Evolutionary conservation across 1,284 basidiomycete genomes (phyloP).

Genomic region (Lentinula novae-zelandiae): DNA sequence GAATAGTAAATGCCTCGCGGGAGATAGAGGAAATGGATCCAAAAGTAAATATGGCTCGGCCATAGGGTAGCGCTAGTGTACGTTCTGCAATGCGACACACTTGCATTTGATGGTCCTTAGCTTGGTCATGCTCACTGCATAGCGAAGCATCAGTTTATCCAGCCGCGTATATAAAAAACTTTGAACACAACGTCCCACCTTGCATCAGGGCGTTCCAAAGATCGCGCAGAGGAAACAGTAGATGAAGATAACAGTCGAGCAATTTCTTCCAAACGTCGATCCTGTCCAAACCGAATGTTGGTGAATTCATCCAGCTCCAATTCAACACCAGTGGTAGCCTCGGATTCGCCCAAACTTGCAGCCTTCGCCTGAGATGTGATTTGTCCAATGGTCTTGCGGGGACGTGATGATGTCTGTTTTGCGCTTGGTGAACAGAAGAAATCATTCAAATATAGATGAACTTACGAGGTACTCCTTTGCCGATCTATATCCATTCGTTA

Average conservation of each 20-base stretch:
- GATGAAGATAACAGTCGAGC: constrained; percentile 85
- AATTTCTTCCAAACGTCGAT: constrained; percentile 83
- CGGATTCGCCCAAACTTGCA: constrained; percentile 49
- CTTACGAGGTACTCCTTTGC: constrained; percentile 60
- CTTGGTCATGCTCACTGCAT: constrained; percentile 72
- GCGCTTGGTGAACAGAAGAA: constrained; percentile 7
- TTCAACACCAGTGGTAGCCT: constrained; percentile 64
- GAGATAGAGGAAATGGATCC: constrained; percentile 69
- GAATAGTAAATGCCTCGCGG: constrained; percentile 74
- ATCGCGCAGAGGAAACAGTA: constrained; percentile 58
- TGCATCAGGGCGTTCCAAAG: constrained; percentile 67
- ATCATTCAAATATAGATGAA: constrained; percentile 9
- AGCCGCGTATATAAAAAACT: background rate
- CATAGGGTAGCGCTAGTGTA: constrained; percentile 82
- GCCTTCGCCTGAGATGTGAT: constrained; percentile 48
- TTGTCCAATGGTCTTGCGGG: constrained; percentile 47
- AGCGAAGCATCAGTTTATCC: background rate
- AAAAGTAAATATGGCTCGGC: constrained; percentile 86
- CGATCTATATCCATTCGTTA: constrained; percentile 49
- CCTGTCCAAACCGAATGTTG: constrained; percentile 82
- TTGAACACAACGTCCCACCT: constrained; percentile 43
- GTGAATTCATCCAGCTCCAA: constrained; percentile 71
- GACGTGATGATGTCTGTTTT: constrained; percentile 38
- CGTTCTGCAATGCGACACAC: constrained; percentile 78
- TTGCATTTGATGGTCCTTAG: constrained; percentile 78